Conservation (phyloP, 164 flowering plant species). For the Houttuynia cordata region DNA sequence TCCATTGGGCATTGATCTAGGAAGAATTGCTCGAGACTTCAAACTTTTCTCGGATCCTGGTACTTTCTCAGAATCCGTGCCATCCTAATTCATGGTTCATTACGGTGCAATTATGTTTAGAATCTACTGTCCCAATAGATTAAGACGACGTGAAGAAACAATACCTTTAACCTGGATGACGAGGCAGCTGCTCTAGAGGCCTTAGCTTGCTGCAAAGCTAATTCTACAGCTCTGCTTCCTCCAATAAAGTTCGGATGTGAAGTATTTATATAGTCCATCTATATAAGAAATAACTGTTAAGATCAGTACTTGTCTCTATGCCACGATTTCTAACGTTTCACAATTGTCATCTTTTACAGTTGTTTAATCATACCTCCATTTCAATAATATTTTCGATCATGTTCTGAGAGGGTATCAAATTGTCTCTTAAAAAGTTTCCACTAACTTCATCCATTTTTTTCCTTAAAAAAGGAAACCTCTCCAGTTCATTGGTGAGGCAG, state of each 20-base stretch:
- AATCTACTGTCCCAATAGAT: neutral
- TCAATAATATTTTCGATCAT: slow-evolving; percentile 91
- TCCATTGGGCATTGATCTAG: slow-evolving; percentile 66
- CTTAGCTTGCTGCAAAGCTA: slow-evolving; percentile 58
- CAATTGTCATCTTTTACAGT: neutral
- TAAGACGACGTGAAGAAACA: neutral
- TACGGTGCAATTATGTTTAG: neutral
- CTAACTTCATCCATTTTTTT: slow-evolving; percentile 89
- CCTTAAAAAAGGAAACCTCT: slow-evolving; percentile 74
- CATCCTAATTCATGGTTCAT: slow-evolving; percentile 41
- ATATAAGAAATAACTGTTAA: neutral
- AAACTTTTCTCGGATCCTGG: slow-evolving; percentile 51
- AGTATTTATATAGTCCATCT: slow-evolving; percentile 99
- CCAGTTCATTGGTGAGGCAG: slow-evolving; percentile 63
- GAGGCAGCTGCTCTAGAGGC: slow-evolving; percentile 35
- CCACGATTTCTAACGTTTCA: too few species aligned
- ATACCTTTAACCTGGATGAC: slow-evolving; percentile 56
- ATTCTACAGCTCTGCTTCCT: slow-evolving; percentile 90
- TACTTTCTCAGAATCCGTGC: slow-evolving; percentile 51
- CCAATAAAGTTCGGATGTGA: slow-evolving; percentile 95
- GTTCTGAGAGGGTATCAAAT: slow-evolving; percentile 76
- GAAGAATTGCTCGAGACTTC: slow-evolving; percentile 70
- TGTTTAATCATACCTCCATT: slow-evolving; percentile 77
- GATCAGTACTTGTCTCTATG: neutral
- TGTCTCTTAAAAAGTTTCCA: slow-evolving; percentile 73